A percentile compares a stretch with the other conserved stretches of the same genome.
Evolutionary conservation across 768 basidiomycete genomes (phyloP).

Genomic region (Leccinum arenicola): DNA sequence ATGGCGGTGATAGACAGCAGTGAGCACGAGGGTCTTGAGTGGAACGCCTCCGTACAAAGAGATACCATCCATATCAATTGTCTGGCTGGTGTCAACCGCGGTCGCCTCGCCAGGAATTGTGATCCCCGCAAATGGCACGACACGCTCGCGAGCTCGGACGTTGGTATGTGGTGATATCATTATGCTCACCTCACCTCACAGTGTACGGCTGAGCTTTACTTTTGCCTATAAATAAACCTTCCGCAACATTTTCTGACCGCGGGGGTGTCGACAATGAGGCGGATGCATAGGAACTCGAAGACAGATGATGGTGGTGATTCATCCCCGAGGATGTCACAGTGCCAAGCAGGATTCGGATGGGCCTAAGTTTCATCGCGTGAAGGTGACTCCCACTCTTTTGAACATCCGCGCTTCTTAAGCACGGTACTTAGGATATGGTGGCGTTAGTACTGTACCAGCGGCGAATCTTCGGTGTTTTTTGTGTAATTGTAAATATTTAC

Average conservation of each 20-base stretch:
- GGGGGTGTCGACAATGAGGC: not conserved
- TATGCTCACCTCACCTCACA: not conserved
- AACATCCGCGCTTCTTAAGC: not conserved
- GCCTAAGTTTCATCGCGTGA: not conserved
- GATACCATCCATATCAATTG: constrained; percentile 47
- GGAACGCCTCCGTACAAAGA: constrained; percentile 45
- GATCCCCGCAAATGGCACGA: not conserved
- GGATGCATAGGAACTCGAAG: not conserved
- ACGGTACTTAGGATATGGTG: not conserved
- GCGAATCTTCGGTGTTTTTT: no score
- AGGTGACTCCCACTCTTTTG: no score
- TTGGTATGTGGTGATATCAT: not conserved
- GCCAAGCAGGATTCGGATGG: not conserved
- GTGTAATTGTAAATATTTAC: no score
- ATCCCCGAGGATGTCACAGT: not conserved
- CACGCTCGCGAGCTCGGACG: not conserved
- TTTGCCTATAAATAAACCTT: not conserved
- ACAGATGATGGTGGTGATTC: not conserved
- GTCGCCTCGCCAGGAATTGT: not conserved
- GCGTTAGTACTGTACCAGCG: not conserved
- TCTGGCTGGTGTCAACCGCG: constrained; percentile 34
- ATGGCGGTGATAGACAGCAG: constrained; percentile 31
- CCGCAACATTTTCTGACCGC: not conserved
- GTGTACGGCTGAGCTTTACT: not conserved
- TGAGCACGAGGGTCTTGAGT: constrained; percentile 44